Conservation (phyloP, 2,329 filamentous ascomycete species). For the Xylaria sp. region DNA sequence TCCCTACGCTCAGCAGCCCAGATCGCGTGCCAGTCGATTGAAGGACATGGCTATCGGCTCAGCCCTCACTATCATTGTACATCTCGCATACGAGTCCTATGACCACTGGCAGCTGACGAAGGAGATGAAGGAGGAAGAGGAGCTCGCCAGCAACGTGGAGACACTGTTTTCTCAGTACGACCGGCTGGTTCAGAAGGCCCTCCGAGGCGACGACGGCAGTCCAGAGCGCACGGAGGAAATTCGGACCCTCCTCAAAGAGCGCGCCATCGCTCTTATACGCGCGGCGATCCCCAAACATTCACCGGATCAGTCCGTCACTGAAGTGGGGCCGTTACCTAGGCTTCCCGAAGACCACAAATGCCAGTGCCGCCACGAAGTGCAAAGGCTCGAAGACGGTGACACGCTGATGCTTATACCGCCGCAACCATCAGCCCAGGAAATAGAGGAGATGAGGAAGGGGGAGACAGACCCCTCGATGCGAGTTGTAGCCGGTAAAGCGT, state of each 20-base stretch:
- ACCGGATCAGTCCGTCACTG: not conserved
- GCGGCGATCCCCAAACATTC: too few relatives aligned
- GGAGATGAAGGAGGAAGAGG: not conserved
- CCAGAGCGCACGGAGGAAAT: slow-evolving; percentile 9
- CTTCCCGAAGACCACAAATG: slow-evolving; percentile 6
- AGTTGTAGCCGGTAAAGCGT: fast-evolving
- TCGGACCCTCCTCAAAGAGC: not conserved
- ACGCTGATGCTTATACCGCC: slow-evolving; percentile 2
- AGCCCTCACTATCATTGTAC: slow-evolving; percentile 1
- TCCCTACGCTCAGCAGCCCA: slow-evolving; percentile 16
- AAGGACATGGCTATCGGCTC: slow-evolving; percentile 31
- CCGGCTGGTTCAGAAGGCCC: not conserved
- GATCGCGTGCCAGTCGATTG: slow-evolving; percentile 14
- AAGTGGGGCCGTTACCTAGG: slow-evolving; percentile 16
- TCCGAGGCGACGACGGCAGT: slow-evolving; percentile 10
- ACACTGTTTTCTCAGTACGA: not conserved
- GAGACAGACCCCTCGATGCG: not conserved
- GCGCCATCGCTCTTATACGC: not conserved
- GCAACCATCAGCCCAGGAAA: too few relatives aligned
- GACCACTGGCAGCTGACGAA: not conserved
- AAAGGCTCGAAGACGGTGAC: slow-evolving; percentile 15
- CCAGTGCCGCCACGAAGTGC: not conserved
- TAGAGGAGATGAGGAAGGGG: not conserved
- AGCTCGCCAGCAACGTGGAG: fast-evolving
- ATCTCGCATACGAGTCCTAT: not conserved